Evolutionary conservation across 176 grass and related monocot genomes (phyloP), one percentile per base, ranked within the genome.

Genomic region (Oryza officinalis): DNA sequence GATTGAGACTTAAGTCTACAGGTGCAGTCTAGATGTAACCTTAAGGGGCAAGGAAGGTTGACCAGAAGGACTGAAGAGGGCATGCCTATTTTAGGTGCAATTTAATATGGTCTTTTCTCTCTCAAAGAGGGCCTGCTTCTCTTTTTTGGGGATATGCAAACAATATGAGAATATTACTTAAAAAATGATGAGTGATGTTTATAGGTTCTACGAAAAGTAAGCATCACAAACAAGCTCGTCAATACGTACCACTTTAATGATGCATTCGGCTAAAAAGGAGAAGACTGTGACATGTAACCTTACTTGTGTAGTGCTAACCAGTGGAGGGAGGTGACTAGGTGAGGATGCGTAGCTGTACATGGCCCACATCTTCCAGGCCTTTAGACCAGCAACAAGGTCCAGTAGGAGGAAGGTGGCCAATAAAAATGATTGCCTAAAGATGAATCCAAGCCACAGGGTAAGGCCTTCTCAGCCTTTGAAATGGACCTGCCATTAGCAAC

Each of bases 311-410:
- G 25, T 44, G 71, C 35, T 46, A 13, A 68, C 33, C 45, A 67
- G 44, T 69, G 13, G 28, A 41, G 63, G 8, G 61, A 50, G 70
- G 27, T 25, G 40, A 74, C 67, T 27, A 4, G 26, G 7, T 7
- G 63, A 44, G 35, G n/a, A 57, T 27, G 64, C 33, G 27, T 49
- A 76, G 26, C 85, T 81, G 63, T 61, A 15, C 63, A 47, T 76
- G 85, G 22, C 72, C 85, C 85, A 71, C 64, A 70, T 3, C 37
- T 70, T 49, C 38, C 22, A 49, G 79, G 78, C 78, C 71, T 87
- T 69, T 87, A 81, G 78, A 87, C 33, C 47, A 87, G 45, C 17
- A 31, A 9, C 4, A 18, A 68, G 71, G 85, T 71, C 79, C 79
- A 70, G 37, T n/a, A 63, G 35, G 50, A 32, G 28, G 33, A 60